Evolutionary conservation across 176 grass and related monocot genomes (phyloP).

Genomic region (Guadua angustifolia): DNA sequence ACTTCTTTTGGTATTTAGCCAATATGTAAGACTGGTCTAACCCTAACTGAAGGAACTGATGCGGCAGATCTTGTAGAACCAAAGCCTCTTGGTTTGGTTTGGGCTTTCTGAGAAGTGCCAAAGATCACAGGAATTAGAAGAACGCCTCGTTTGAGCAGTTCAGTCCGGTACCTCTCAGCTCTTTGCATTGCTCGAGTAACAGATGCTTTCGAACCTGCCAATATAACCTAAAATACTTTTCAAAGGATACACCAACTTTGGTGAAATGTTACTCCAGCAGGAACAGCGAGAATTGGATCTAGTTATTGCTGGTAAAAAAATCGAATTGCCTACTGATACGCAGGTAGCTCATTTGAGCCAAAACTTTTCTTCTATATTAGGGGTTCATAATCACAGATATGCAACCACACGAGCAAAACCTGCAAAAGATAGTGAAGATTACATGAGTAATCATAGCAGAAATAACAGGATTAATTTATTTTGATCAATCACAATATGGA

Average conservation of each 20-base stretch:
- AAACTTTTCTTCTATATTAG: slow-evolving; percentile 45
- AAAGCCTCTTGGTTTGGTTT: slow-evolving; percentile 67
- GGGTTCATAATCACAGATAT: slow-evolving; percentile 34
- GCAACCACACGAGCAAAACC: slow-evolving; percentile 13
- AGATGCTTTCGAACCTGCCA: slow-evolving; percentile 83
- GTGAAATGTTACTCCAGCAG: not conserved
- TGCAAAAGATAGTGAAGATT: slow-evolving; percentile 11
- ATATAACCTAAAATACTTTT: slow-evolving; percentile 83
- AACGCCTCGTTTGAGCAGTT: slow-evolving; percentile 80
- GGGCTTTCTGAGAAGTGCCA: slow-evolving; percentile 69
- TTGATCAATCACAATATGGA: too few relatives aligned
- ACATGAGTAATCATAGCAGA: not conserved
- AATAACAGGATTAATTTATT: slow-evolving; percentile 8
- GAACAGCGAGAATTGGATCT: slow-evolving; percentile 18
- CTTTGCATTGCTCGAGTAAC: slow-evolving; percentile 76
- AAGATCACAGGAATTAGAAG: slow-evolving; percentile 93
- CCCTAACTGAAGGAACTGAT: slow-evolving; percentile 69
- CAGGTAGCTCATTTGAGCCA: slow-evolving; percentile 37
- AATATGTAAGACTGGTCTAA: slow-evolving; percentile 50
- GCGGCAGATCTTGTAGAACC: slow-evolving; percentile 49
- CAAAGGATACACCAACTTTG: not conserved
- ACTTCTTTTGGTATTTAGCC: slow-evolving; percentile 35
- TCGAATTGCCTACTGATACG: slow-evolving; percentile 48
- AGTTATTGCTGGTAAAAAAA: slow-evolving; percentile 57
- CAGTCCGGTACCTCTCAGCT: slow-evolving; percentile 79